Evolutionary conservation across 2,329 filamentous ascomycete species (phyloP).

Genomic region (Alternaria burnsii): DNA sequence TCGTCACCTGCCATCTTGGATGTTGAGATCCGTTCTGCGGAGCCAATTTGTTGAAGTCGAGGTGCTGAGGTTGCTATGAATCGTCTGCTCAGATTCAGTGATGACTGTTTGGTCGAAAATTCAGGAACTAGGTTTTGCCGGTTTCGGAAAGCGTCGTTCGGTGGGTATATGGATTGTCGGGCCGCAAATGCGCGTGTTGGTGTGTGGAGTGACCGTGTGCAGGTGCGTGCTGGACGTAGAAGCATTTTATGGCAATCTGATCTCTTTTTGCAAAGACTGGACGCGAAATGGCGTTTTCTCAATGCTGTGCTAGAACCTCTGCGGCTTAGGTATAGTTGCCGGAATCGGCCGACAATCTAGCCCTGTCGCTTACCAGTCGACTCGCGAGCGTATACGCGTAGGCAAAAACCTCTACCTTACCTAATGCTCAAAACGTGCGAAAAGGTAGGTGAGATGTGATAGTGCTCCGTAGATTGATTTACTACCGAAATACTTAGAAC

Average conservation of each 20-base stretch:
- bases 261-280: conserved; percentile 13
- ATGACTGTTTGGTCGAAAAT: conserved; percentile 39
- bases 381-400: background rate
- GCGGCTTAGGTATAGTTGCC: conserved; percentile 21
- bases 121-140: conserved; percentile 41
- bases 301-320: conserved; percentile 18
- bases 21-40: conserved; percentile 35
- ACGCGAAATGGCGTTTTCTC: conserved; percentile 19
- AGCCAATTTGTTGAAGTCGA: conserved; percentile 32
- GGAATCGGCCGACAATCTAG: conserved; percentile 29
- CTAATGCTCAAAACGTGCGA: background rate
- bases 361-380: conserved; percentile 17
- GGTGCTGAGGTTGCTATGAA: conserved; percentile 27
- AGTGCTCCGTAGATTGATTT: background rate
- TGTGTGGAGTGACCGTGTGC: conserved; percentile 26
- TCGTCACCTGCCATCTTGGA: conserved; percentile 43
- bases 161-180: conserved; percentile 27
- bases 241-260: conserved; percentile 27
- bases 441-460: background rate
- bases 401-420: background rate
- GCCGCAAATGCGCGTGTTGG: conserved; percentile 29
- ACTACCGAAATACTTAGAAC: too few species aligned
- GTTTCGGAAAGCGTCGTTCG: conserved; percentile 38
- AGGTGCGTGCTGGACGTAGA: conserved; percentile 26
- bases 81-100: conserved; percentile 17